Evolutionary conservation across 1,284 basidiomycete genomes (phyloP), one percentile per base, ranked within the genome.

Genomic region (Leccinum subspadiceum): DNA sequence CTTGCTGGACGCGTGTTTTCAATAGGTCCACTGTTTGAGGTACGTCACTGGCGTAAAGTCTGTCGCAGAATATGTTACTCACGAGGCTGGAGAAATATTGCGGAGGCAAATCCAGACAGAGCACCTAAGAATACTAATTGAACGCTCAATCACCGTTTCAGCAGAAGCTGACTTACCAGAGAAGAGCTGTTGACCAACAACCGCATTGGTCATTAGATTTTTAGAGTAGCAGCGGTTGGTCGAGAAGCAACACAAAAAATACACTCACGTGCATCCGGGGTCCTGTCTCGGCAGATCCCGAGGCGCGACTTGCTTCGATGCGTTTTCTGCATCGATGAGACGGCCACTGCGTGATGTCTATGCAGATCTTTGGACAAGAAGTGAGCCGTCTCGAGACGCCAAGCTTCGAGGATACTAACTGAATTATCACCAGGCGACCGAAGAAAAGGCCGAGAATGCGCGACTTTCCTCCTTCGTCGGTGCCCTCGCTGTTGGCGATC

Each of bases 391-490:
- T 20, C 13, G 33, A 2, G 15, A 44, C 50, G 17, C 22, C 6
- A 0, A 4, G 1, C 8, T 6, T 10, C 59, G 37, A 58, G 31
- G 44, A 60, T 56, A 2, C 61, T 64, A 35, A 65, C 57, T 31
- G 17, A 56, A 48, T 65, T 55, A 13, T 60, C n/a, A 35, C 12
- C 68, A 96, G 92, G 95, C 95, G 39, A 96, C 94, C 22, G 94
- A 98, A 77, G 96, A 98, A 79, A 92, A 94, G 73, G 94, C 94
- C n/a, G 96, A 98, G 80, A 96, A 96, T 83, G 94, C 96, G 66
- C 94, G 97, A 78, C 89, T 99, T 68, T 95, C 95, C 4, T 97
- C 95, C 3, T 99, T 99, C 76, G 94, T 99, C 62, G 97, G 96
- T 41, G 96, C 96, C 1, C 87, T 97, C 64, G 97, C 96, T 0